Conservation (phyloP, 2,329 filamentous ascomycete genomes). For the Lasiodiplodia sp. region DNA sequence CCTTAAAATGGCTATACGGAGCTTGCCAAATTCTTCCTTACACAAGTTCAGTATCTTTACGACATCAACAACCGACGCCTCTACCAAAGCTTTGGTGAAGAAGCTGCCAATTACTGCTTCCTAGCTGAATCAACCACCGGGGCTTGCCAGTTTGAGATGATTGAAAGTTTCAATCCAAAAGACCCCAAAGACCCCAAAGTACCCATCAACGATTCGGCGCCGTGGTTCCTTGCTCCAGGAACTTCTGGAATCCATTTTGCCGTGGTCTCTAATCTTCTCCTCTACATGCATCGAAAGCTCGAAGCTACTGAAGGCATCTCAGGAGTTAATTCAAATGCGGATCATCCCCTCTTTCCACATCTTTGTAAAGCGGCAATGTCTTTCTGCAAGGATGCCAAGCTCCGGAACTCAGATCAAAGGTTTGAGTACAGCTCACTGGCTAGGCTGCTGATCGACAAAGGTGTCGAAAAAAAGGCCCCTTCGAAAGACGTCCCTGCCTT, state of each 20-base stretch:
- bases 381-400: too few relatives aligned
- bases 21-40: not conserved
- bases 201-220: not conserved
- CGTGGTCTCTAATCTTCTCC: not conserved
- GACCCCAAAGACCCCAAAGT: too few relatives aligned
- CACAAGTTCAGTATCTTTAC: not conserved
- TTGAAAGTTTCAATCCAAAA: not conserved
- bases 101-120: not conserved
- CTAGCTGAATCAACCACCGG: not conserved
- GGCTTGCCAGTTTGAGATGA: not conserved
- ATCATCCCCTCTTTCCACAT: not conserved
- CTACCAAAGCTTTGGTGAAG: not conserved
- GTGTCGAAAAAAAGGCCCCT: too few relatives aligned
- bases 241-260: not conserved
- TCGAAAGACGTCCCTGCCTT: too few relatives aligned
- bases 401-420: too few relatives aligned
- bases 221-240: too few relatives aligned
- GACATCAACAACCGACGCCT: not conserved
- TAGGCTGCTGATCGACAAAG: too few relatives aligned
- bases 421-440: too few relatives aligned
- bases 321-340: not conserved
- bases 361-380: not conserved
- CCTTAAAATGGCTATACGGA: slow-evolving; percentile 9
- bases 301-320: not conserved
- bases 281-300: not conserved